phyloP scores from a whole-genome alignment of 768 basidiomycete species.

The Cubamyces sp. region DNA sequence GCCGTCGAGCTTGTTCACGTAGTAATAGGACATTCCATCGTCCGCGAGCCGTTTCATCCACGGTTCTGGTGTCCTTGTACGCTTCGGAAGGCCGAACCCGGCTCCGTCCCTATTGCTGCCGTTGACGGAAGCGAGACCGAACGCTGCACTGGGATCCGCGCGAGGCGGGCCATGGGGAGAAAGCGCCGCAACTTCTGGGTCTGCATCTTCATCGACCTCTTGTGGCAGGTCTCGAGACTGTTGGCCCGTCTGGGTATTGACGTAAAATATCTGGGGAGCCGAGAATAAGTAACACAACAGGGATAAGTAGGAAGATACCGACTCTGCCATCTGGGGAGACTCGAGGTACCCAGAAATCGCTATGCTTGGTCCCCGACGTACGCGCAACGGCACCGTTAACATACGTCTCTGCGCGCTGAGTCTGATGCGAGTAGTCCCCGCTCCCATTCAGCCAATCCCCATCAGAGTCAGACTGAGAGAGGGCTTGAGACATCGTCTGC shows the following conservation, averaged over 20 bases:
- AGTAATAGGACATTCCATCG: constrained; percentile 82
- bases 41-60: constrained; percentile 83
- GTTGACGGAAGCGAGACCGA: constrained; percentile 46
- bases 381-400: constrained; percentile 28
- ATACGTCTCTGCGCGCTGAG: constrained; percentile 24
- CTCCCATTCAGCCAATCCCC: constrained; percentile 60
- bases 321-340: constrained; percentile 85
- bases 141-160: constrained; percentile 54
- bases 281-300: background rate
- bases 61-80: constrained; percentile 72
- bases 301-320: constrained; percentile 32
- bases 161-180: constrained; percentile 60
- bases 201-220: constrained; percentile 70
- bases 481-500: constrained; percentile 49
- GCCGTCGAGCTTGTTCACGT: constrained; percentile 72
- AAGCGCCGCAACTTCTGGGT: constrained; percentile 63
- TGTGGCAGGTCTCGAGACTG: constrained; percentile 83
- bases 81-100: constrained; percentile 64
- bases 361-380: constrained; percentile 45
- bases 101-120: constrained; percentile 34
- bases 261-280: constrained; percentile 82
- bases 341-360: constrained; percentile 91
- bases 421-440: constrained; percentile 31
- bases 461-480: constrained; percentile 47
- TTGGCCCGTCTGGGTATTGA: constrained; percentile 87